Evolutionary conservation across 768 basidiomycete species (phyloP).

Genomic region (Termitomyces sp.): DNA sequence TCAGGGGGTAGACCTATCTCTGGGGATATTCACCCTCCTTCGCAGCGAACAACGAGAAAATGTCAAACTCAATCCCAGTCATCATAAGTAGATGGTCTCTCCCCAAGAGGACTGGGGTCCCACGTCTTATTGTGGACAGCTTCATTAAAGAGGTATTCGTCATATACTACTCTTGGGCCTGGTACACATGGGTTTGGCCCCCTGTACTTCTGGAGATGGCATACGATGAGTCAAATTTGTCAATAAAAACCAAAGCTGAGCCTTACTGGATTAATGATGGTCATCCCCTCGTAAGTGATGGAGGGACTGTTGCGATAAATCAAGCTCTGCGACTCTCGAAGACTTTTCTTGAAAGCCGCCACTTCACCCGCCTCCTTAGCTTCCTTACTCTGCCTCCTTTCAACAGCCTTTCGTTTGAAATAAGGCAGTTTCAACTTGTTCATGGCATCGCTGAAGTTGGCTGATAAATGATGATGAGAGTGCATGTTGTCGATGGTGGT

Average conservation of each 20-base stretch:
- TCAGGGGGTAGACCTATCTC: too few relatives aligned
- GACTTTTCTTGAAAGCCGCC: not conserved
- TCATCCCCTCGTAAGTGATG: not conserved
- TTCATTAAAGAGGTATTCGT: not conserved
- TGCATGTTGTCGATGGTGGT: not conserved
- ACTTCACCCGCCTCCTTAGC: constrained; percentile 1
- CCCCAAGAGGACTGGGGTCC: not conserved
- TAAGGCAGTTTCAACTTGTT: constrained; percentile 1
- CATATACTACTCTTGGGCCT: not conserved
- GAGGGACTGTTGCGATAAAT: not conserved
- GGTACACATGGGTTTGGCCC: constrained; percentile 6
- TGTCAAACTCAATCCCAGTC: not conserved
- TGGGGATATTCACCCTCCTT: not conserved
- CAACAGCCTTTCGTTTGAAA: not conserved
- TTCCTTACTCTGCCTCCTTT: not conserved
- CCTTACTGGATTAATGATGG: constrained; percentile 7
- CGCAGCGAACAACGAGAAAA: not conserved
- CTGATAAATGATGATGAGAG: not conserved
- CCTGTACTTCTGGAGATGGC: not conserved
- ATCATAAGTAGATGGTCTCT: not conserved
- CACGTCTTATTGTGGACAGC: not conserved
- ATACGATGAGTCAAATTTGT: not conserved
- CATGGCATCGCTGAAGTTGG: not conserved
- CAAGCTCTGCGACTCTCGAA: constrained; percentile 3
- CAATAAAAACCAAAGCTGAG: not conserved